Evolutionary conservation across 257 asterid species (phyloP).

Genomic region (Avicennia marina): DNA sequence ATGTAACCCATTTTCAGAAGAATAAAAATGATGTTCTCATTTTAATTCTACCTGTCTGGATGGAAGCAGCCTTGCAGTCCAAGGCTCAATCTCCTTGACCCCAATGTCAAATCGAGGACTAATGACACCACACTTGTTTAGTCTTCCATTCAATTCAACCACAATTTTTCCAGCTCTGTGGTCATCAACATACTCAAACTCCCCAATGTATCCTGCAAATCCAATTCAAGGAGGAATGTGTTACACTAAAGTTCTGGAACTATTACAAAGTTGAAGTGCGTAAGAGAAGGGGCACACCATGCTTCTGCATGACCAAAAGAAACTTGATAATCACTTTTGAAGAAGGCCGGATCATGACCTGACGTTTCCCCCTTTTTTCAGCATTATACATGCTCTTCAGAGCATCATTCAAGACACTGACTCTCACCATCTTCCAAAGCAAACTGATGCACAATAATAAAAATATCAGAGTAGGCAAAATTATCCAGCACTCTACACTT

Average conservation of each 20-base stretch:
- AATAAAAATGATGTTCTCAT: background rate
- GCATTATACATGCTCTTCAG: constrained; percentile 28
- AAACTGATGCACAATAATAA: no score
- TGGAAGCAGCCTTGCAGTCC: constrained; percentile 15
- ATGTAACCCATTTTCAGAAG: background rate
- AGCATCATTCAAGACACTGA: constrained; percentile 25
- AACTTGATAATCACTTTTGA: constrained; percentile 24
- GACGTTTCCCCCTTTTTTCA: constrained; percentile 25
- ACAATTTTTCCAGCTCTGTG: constrained; percentile 11
- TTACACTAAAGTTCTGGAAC: no score
- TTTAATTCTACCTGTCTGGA: constrained; percentile 19
- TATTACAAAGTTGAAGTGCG: no score
- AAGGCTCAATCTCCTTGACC: constrained; percentile 13
- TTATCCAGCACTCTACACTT: no score
- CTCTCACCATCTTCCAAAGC: constrained; percentile 21
- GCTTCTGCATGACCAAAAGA: constrained; percentile 26
- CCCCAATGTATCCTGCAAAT: constrained; percentile 22
- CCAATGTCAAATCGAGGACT: constrained; percentile 15
- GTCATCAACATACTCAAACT: constrained; percentile 14
- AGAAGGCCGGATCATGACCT: constrained; percentile 25
- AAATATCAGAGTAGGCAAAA: no score
- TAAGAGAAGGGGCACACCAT: constrained; percentile 2
- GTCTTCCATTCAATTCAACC: constrained; percentile 9
- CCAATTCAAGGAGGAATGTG: background rate
- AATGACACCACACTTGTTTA: constrained; percentile 11